Evolutionary conservation across 495 filamentous ascomycete genomes (phyloP), one percentile per base, ranked within the genome.

Genomic region (Neurospora sp.): DNA sequence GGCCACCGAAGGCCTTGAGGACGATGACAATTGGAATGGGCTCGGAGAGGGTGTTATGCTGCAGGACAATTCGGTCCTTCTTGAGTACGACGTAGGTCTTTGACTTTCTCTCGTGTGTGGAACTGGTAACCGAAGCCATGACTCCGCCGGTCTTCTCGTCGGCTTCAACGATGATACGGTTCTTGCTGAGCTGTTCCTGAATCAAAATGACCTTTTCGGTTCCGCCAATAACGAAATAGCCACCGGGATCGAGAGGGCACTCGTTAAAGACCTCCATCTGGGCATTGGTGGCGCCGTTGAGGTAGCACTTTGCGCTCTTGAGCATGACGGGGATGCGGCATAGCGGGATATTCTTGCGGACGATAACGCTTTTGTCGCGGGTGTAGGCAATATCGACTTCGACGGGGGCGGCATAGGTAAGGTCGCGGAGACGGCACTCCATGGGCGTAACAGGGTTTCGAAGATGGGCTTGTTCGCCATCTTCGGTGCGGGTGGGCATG

Each of bases 131-230:
- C 8, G 94, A 97, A 22, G 96, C 96, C 75, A 94, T 91, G n/a
- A 97, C 92, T 72, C 96, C 91, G 37, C 90, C 91, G 74, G 97
- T 97, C 79, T 95, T 94, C 4, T 89, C 87, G 77, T 96, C 93
- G 47, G 91, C 89, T 81, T 99, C 96, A 9, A 99, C 94, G 78
- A 99, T 97, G 73, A 98, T 93, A 83, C 96, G 87, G 82, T 99
- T 99, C 85, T 98, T 98, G 86, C 95, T 98, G 78, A 98, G 83
- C 81, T 98, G 96, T 76, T 99, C 96, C 80, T 98, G 96, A 41
- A 98, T 94, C 16, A 99, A 87, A 78, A 99, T 98, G 69, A 98
- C 96, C 84, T 98, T 98, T 77, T 99, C 96, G 69, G 91, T 92
- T 9, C 91, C 91, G 74, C 89, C 88, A 68, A 93, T 88, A 73